Evolutionary conservation across 805 yeast genomes (phyloP).

Genomic region (Suhomyces prunicola): DNA sequence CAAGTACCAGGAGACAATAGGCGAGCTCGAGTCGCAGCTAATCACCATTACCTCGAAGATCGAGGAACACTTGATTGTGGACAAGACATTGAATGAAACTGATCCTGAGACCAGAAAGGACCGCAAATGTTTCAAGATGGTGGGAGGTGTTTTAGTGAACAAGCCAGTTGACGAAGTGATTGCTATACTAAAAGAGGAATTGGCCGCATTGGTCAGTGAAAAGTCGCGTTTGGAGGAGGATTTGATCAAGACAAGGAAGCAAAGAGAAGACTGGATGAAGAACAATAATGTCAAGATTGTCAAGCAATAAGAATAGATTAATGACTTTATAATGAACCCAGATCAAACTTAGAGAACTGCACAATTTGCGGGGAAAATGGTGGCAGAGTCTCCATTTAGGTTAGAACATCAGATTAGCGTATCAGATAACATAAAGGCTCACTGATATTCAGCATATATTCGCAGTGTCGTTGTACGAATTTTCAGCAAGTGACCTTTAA

Average conservation of each 20-base stretch:
- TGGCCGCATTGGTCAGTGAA: conserved; percentile 22
- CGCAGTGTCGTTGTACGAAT: background rate
- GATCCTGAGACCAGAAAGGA: conserved; percentile 36
- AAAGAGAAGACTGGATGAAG: conserved; percentile 40
- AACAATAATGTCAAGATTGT: conserved; percentile 42
- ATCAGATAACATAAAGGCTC: too few species aligned
- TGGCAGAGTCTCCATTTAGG: background rate
- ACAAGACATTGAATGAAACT: conserved; percentile 35
- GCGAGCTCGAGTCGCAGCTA: conserved; percentile 38
- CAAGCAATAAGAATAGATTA: conserved; percentile 15
- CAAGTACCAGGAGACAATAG: conserved; percentile 34
- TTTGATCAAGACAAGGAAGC: conserved; percentile 25
- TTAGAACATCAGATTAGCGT: too few species aligned
- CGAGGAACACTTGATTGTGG: conserved; percentile 41
- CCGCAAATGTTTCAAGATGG: conserved; percentile 87
- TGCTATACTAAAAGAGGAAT: conserved; percentile 57
- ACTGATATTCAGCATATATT: background rate
- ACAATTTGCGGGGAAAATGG: too few species aligned
- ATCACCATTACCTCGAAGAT: conserved; percentile 34
- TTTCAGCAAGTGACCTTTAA: background rate
- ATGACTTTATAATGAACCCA: background rate
- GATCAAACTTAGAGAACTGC: background rate
- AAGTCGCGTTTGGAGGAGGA: conserved; percentile 24
- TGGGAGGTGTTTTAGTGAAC: conserved; percentile 89
- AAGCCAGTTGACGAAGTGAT: conserved; percentile 75